Evolutionary conservation across 2,329 filamentous ascomycete genomes (phyloP), one percentile per base, ranked within the genome.

Genomic region (Magnaporthiopsis poae): DNA sequence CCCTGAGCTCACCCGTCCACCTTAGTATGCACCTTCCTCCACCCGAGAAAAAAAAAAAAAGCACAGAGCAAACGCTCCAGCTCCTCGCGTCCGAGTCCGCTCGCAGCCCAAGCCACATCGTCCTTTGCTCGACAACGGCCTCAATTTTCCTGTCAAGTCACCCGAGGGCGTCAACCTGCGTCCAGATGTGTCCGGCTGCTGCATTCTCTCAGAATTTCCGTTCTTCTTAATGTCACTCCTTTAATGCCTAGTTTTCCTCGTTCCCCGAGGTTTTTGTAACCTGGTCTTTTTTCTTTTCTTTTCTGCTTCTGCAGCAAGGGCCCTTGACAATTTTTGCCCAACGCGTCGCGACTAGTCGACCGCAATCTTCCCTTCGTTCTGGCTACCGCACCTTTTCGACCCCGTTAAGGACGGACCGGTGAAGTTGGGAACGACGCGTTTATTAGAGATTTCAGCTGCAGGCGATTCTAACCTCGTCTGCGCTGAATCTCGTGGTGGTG

Each of bases 381-480:
- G 67, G 67, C 56, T 64, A 63, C 39, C 33, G 60, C 35, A 18
- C 64, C 66, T 63, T 9, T 56, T 66, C 61, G 64, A 56, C 7
- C 63, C 31, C 29, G 46, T 59, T n/a, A 27, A 61, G 63, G 21
- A 59, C 52, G 46, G 39, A 56, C 46, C 18, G 46, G 63, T 29
- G 46, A 64, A 59, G 18, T 59, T 64, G 63, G 59, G 46, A 64
- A n/a, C 61, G 46, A 56, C 46, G 46, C 46, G 46, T 56, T 56
- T 56, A 56, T 56, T 56, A 56, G 82, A 85, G 83, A 80, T 62
- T 76, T 81, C 82, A 83, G 84, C 78, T 79, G 82, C 83, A 84
- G 85, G 81, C 84, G 84, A 85, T 76, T 74, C 72, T 69, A 74
- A 71, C 72, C 74, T 85, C 83, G 85, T 87, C 84, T 87, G 84